These are phyloP conservation scores for Coniella lustricola DNA, from an alignment of 2,329 filamentous ascomycete species.

Conservation along the genomic window DNA sequence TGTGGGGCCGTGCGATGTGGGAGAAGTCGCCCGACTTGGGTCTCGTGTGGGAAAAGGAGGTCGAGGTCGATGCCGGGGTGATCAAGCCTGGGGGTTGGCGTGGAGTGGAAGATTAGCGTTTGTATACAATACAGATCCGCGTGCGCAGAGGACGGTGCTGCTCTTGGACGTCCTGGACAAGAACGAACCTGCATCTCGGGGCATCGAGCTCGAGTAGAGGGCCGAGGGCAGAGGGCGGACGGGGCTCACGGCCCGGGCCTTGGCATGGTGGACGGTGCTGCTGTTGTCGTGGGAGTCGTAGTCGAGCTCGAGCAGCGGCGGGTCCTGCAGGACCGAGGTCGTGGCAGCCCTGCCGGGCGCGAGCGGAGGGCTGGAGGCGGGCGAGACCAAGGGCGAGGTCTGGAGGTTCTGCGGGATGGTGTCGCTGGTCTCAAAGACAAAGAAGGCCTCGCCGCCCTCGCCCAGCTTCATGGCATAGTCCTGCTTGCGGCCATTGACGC, in stretches of 20 bases:
- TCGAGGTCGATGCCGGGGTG: slow-evolving; percentile 48
- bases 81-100: slow-evolving; percentile 34
- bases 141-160: slow-evolving; percentile 4
- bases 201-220: slow-evolving; percentile 28
- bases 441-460: slow-evolving; percentile 96
- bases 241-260: slow-evolving; percentile 29
- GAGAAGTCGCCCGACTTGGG: slow-evolving; percentile 47
- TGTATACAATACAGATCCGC: too few species aligned
- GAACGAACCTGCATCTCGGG: slow-evolving; percentile 29
- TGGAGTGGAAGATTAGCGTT: not conserved
- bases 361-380: slow-evolving; percentile 74
- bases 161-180: too few species aligned
- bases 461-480: slow-evolving; percentile 97
- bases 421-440: slow-evolving; percentile 92
- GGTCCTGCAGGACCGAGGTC: slow-evolving; percentile 52
- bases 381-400: slow-evolving; percentile 89
- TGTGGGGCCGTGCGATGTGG: slow-evolving; percentile 38
- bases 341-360: slow-evolving; percentile 21
- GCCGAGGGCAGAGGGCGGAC: slow-evolving; percentile 40
- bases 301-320: slow-evolving; percentile 63
- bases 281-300: slow-evolving; percentile 20
- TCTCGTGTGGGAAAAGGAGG: slow-evolving; percentile 39
- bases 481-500: slow-evolving; percentile 86
- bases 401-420: slow-evolving; percentile 89
- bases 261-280: slow-evolving; percentile 33